Evolutionary conservation across 331 rosid genomes (phyloP), one percentile per base, ranked within the genome.

Genomic region (Pyrus hybrid): DNA sequence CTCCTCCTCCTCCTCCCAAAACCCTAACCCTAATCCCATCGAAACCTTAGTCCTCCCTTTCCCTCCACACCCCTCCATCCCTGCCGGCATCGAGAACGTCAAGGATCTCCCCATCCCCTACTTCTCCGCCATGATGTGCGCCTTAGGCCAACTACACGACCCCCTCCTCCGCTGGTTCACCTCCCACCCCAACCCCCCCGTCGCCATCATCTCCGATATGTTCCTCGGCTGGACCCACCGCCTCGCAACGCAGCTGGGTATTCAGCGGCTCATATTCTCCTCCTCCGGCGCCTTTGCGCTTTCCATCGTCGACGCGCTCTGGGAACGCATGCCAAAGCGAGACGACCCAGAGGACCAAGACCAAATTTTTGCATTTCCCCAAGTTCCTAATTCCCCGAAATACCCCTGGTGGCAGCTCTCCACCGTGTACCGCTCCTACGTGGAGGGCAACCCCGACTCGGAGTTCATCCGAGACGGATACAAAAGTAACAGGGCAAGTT

Each of bases 391-490:
- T 68, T 79, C 63, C 16, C 86, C 81, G n/a, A 33, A 79, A 16
- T 85, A 75, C 77, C 84, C 83, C 16, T 85, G 85, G 88, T 75
- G 82, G 84, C 83, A 85, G 79, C 45, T 85, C 29, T 79, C 83
- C 26, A 20, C 75, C 3, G 25, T 85, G 41, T 85, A 72, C 22
- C 73, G 85, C 3, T 54, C 37, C 2, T 79, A 54, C 61, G 54
- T 68, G 6, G 69, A 58, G 0, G 84, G 78, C n/a, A 74, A 72
- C n/a, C 77, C 76, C 1, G 81, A 61, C 28, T 76, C 72, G 43
- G 83, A 79, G 32, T 25, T 54, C 29, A 16, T 71, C 23, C 62
- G 5, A 21, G 73, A 68, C 7, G 68, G 64, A 12, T 67, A 54
- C 5, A 1, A 6, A 5, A 78, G 13, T 3, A 76, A 82, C 23